Conservation (phyloP, 2,329 filamentous ascomycete species). For the Aspergillus fischeri region DNA sequence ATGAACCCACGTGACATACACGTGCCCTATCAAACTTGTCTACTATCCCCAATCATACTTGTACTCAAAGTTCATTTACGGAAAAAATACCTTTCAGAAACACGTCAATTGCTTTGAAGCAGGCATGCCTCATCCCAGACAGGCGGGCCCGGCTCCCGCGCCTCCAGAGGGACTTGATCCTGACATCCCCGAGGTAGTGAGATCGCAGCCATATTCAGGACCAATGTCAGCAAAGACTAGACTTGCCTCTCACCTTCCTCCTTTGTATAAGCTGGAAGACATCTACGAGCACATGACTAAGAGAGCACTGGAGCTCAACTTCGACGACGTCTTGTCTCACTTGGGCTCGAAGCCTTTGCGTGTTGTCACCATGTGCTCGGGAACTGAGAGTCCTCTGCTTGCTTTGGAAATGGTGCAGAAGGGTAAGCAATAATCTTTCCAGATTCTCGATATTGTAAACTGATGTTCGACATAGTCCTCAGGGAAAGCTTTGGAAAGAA, state of each 20-base stretch:
- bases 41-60: neutral
- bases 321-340: conserved; percentile 42
- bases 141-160: neutral
- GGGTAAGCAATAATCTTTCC: conserved; percentile 25
- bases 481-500: conserved; percentile 27
- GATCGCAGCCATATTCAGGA: conserved; percentile 12
- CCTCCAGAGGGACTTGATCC: conserved; percentile 3
- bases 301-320: conserved; percentile 25
- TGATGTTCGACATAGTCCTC: conserved; percentile 22
- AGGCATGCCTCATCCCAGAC: conserved; percentile 2
- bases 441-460: neutral
- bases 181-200: conserved; percentile 21
- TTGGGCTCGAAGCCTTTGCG: conserved; percentile 42
- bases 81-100: neutral
- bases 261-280: conserved; percentile 23
- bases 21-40: conserved; percentile 5
- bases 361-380: conserved; percentile 72
- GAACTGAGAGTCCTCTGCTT: conserved; percentile 70
- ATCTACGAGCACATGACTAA: conserved; percentile 26
- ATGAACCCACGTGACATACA: conserved; percentile 9
- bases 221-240: conserved; percentile 5
- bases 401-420: conserved; percentile 57
- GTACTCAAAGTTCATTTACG: neutral
- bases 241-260: conserved; percentile 21
- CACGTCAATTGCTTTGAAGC: neutral